Conservation (phyloP, 176 grass and related monocot genomes). For the Miscanthus lutarioriparius region DNA sequence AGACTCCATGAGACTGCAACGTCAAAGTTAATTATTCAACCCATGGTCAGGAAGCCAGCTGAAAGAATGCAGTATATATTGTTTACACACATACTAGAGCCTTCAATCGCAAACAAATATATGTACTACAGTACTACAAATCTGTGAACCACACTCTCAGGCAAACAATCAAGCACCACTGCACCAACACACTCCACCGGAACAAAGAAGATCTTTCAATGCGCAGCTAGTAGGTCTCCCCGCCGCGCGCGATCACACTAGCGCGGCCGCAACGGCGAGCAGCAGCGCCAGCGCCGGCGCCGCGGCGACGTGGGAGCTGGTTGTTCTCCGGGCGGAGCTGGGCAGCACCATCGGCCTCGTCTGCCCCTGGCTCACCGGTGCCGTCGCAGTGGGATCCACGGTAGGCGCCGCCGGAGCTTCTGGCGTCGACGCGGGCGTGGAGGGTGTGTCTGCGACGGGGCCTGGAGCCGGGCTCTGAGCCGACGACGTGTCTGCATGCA, state of each 20-base stretch:
- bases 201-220: background rate
- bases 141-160: no score
- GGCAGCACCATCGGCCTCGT: conserved; percentile 53
- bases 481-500: conserved; percentile 57
- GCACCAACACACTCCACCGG: background rate
- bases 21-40: no score
- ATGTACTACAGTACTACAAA: no score
- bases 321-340: conserved; percentile 41
- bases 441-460: conserved; percentile 42
- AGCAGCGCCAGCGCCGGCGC: background rate
- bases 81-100: no score
- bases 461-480: conserved; percentile 45
- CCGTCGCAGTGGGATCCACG: conserved; percentile 25
- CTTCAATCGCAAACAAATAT: no score
- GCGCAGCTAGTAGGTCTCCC: background rate
- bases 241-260: conserved; percentile 12
- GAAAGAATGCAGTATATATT: no score
- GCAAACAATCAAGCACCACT: no score
- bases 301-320: background rate
- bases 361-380: conserved; percentile 43
- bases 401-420: background rate
- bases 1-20: no score
- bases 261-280: background rate
- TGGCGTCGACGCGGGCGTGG: conserved; percentile 41
- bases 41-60: no score